phyloP scores from a whole-genome alignment of 768 basidiomycete genomes.

The Epithele typhae region DNA sequence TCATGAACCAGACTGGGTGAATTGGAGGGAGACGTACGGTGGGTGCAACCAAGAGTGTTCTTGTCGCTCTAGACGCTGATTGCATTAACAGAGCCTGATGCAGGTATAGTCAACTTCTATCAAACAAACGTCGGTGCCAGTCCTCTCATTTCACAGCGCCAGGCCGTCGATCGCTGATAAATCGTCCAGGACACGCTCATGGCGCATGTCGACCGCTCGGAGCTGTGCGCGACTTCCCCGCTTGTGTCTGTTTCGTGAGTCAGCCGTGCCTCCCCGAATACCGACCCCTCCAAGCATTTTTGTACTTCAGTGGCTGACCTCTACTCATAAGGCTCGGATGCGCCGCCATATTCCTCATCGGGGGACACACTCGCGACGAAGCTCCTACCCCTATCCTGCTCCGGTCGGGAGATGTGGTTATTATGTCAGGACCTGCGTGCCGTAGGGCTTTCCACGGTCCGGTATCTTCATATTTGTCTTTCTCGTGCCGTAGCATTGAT shows the following conservation, averaged over 20 bases:
- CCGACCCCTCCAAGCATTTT: neutral
- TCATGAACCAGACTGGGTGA: conserved; percentile 57
- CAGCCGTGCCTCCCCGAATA: too few species aligned
- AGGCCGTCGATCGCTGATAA: neutral
- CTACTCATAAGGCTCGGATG: conserved; percentile 66
- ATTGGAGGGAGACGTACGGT: conserved; percentile 83
- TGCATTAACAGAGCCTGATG: conserved; percentile 71
- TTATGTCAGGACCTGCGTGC: conserved; percentile 88
- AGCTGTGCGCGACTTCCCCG: conserved; percentile 88
- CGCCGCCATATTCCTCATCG: conserved; percentile 86
- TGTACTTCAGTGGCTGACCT: neutral
- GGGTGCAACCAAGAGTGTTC: too few species aligned
- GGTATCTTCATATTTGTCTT: neutral
- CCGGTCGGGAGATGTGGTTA: conserved; percentile 85
- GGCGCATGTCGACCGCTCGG: conserved; percentile 97
- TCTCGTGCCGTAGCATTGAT: neutral
- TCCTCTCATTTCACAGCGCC: neutral
- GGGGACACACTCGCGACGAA: conserved; percentile 71
- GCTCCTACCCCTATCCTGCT: conserved; percentile 80
- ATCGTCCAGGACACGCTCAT: conserved; percentile 78
- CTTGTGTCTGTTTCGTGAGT: conserved; percentile 91
- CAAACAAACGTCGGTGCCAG: conserved; percentile 53
- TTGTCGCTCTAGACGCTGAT: neutral
- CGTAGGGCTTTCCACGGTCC: conserved; percentile 91
- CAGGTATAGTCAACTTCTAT: conserved; percentile 96